Conservation (phyloP, 208 protist species). For the Trypanosoma mega region DNA sequence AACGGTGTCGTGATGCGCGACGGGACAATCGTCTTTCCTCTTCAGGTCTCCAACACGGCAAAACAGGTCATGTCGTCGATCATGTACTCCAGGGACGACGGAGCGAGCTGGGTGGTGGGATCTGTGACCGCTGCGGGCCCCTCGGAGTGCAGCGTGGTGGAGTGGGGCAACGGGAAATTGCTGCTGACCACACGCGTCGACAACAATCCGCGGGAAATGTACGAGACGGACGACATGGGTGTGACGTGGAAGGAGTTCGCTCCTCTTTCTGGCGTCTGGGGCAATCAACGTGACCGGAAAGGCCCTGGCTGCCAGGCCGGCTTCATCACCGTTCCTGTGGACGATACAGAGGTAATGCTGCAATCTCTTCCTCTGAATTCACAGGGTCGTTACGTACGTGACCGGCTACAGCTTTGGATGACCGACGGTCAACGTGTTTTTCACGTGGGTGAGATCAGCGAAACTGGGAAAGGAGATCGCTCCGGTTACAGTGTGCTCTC, state of each 20-base stretch:
- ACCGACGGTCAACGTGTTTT: neutral
- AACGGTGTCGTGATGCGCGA: neutral
- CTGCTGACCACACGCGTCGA: neutral
- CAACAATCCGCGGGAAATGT: neutral
- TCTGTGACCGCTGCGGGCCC: too few species aligned
- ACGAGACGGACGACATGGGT: neutral
- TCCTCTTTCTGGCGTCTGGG: neutral
- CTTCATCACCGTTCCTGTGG: neutral
- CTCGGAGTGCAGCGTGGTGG: neutral
- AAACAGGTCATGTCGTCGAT: neutral
- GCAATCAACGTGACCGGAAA: neutral
- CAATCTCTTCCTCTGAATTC: neutral
- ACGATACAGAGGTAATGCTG: neutral
- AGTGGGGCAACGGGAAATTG: neutral
- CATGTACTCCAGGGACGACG: neutral
- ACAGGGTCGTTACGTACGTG: neutral
- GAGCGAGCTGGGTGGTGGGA: neutral
- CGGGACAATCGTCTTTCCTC: neutral
- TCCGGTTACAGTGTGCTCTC: neutral
- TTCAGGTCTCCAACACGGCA: neutral
- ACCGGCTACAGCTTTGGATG: neutral
- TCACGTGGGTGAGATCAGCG: neutral
- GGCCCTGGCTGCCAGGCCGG: neutral
- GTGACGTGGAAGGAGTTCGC: neutral
- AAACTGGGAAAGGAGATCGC: neutral